These are phyloP conservation scores for Filosporella fistucella DNA, from an alignment of 495 filamentous ascomycete genomes.

Conservation along the genomic window DNA sequence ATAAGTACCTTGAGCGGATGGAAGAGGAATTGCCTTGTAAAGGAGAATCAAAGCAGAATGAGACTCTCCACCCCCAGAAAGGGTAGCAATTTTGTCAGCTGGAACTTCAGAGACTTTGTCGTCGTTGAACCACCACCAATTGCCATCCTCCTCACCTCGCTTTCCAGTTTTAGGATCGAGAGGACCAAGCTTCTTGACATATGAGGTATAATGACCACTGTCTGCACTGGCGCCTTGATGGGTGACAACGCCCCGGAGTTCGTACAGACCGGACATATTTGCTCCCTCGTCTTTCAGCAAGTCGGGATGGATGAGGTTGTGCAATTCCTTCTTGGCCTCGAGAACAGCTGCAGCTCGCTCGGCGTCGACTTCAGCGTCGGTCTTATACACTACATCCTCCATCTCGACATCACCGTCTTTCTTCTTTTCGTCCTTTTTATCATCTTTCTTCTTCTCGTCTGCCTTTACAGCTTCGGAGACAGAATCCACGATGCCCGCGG, in stretches of 20 bases:
- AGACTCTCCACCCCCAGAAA: slow-evolving; percentile 92
- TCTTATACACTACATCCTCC: slow-evolving; percentile 75
- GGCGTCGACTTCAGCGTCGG: slow-evolving; percentile 85
- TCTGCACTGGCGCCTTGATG: slow-evolving; percentile 96
- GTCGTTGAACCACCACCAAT: slow-evolving; percentile 99
- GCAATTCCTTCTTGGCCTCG: slow-evolving; percentile 77
- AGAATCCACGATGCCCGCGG: slow-evolving; percentile 27
- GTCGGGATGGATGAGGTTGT: slow-evolving; percentile 65
- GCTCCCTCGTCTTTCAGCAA: slow-evolving; percentile 71
- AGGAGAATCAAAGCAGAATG: slow-evolving; percentile 92
- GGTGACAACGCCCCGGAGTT: slow-evolving; percentile 91
- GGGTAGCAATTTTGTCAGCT: slow-evolving; percentile 80
- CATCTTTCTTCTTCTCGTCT: slow-evolving; percentile 36
- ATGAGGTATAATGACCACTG: slow-evolving; percentile 95
- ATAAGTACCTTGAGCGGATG: slow-evolving; percentile 35
- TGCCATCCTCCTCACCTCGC: slow-evolving; percentile 75
- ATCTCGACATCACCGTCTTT: slow-evolving; percentile 60
- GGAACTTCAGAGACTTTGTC: slow-evolving; percentile 95
- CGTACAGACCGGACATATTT: slow-evolving; percentile 91
- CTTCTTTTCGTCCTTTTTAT: slow-evolving; percentile 23
- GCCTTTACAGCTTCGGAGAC: slow-evolving; percentile 24
- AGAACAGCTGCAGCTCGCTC: slow-evolving; percentile 71
- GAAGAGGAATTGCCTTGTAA: slow-evolving; percentile 74
- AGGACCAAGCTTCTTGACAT: slow-evolving; percentile 82
- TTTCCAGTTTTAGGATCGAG: slow-evolving; percentile 64